Conservation (phyloP, 805 yeast species). For the Yarrowia keelungensis region DNA sequence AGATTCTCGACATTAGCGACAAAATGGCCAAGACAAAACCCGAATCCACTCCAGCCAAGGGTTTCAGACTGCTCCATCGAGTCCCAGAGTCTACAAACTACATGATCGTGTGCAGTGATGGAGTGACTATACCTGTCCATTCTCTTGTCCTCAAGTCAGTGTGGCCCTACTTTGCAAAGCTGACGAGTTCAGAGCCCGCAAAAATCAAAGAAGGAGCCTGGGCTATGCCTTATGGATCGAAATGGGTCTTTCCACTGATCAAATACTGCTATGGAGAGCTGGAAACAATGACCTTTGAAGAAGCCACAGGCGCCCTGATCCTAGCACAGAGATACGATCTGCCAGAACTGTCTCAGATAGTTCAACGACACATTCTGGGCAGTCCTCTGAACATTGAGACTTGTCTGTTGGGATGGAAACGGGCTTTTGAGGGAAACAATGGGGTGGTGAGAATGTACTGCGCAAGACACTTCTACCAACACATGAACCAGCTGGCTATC, state of each 20-base stretch:
- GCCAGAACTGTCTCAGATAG: conserved; percentile 12
- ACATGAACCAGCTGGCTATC: conserved; percentile 16
- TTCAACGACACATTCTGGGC: conserved; percentile 16
- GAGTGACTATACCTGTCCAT: conserved; percentile 15
- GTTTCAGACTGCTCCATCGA: conserved; percentile 14
- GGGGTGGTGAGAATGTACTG: conserved; percentile 21
- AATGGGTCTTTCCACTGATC: conserved; percentile 16
- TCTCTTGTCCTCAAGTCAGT: conserved; percentile 22
- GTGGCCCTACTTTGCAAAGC: conserved; percentile 21
- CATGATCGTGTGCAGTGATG: conserved; percentile 35
- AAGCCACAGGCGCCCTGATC: conserved; percentile 11
- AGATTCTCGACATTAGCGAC: conserved; percentile 4
- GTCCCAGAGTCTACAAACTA: conserved; percentile 21
- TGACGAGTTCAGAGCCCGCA: conserved; percentile 21
- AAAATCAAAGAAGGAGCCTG: conserved; percentile 26
- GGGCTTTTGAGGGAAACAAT: conserved; percentile 15
- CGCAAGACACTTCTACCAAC: conserved; percentile 7
- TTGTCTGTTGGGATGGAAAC: conserved; percentile 14
- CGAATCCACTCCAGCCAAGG: conserved; percentile 6
- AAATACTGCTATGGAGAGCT: conserved; percentile 31
- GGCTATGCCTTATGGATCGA: conserved; percentile 13
- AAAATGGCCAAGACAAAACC: conserved; percentile 7
- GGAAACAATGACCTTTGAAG: conserved; percentile 21
- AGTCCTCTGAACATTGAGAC: conserved; percentile 20
- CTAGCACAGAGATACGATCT: conserved; percentile 11